phyloP scores from a whole-genome alignment of 148 eudicot species.

The Persicaria maculosa region DNA sequence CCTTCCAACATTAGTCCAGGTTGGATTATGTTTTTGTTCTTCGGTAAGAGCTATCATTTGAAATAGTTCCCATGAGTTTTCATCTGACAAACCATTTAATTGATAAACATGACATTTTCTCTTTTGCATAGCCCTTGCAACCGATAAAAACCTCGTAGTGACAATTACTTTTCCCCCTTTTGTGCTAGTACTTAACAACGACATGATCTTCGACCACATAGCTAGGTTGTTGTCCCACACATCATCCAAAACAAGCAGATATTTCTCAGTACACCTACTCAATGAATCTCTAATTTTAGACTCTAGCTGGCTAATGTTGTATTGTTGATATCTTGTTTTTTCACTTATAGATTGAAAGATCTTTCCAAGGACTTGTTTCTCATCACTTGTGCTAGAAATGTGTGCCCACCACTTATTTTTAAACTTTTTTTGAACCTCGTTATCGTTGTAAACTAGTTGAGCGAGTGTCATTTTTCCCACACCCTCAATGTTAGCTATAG shows the following conservation, averaged over 20 bases:
- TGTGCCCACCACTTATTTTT: constrained; percentile 17
- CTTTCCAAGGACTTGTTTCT: not conserved
- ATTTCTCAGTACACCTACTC: not conserved
- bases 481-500: constrained; percentile 19
- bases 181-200: not conserved
- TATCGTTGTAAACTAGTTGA: constrained; percentile 18
- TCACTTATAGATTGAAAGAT: constrained; percentile 1
- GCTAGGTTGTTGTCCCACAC: constrained; percentile 10
- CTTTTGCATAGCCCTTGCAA: not conserved
- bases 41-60: not conserved
- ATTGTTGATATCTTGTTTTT: not conserved
- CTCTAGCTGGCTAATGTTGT: not conserved
- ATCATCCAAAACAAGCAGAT: constrained; percentile 16
- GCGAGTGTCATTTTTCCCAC: constrained; percentile 26
- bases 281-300: not conserved
- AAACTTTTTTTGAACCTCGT: not conserved
- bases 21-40: not conserved
- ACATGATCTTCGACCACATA: constrained; percentile 1
- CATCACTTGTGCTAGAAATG: constrained; percentile 7
- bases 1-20: not conserved
- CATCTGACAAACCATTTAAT: constrained; percentile 20
- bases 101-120: not conserved
- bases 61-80: constrained; percentile 18
- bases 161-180: not conserved
- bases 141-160: not conserved